Evolutionary conservation across 129 eudicot genomes (phyloP).

Genomic region (Silybum marianum): DNA sequence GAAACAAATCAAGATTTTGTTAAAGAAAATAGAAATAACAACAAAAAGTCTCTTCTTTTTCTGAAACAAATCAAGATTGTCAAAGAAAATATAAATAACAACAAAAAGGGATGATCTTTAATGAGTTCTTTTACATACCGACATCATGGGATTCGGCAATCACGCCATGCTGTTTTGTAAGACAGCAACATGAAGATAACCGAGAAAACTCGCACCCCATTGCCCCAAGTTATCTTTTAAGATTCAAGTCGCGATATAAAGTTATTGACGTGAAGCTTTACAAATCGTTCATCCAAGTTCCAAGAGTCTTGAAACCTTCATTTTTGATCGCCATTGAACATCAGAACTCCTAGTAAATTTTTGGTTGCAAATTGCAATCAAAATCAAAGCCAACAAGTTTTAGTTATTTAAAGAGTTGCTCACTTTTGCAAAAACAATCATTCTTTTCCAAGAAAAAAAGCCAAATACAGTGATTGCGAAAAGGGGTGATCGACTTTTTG

Average conservation of each 20-base stretch:
- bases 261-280: constrained; percentile 13
- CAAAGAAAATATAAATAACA: background rate
- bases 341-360: background rate
- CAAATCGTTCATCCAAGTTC: constrained; percentile 14
- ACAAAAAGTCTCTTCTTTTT: constrained; percentile 48
- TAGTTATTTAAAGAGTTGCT: background rate
- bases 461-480: background rate
- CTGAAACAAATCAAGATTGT: constrained; percentile 27
- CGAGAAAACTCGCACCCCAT: constrained; percentile 77
- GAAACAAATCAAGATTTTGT: constrained; percentile 4
- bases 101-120: background rate
- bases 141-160: constrained; percentile 42
- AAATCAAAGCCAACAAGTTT: background rate
- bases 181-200: constrained; percentile 54
- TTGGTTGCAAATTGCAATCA: background rate
- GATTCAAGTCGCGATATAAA: constrained; percentile 9
- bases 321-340: background rate
- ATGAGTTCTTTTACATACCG: constrained; percentile 40
- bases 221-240: constrained; percentile 12
- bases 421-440: background rate
- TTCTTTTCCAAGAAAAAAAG: background rate
- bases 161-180: constrained; percentile 47
- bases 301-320: background rate
- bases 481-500: background rate
- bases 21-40: background rate